Evolutionary conservation across 108 stramenopile species (phyloP), one percentile per base, ranked within the genome.

Genomic region (Cyclotella sp.): DNA sequence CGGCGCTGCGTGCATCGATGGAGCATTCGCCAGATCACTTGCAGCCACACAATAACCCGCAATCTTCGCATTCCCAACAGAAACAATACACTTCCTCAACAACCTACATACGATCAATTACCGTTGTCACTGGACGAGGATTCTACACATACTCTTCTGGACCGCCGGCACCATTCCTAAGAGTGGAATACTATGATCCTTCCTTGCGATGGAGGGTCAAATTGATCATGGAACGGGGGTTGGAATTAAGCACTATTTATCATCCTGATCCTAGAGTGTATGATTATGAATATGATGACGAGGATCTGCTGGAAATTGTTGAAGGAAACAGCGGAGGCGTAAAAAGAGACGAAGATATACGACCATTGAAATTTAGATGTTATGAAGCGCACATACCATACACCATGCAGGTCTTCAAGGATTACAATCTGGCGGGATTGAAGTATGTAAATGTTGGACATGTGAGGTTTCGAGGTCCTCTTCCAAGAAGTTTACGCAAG

Each of bases 381-480:
- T 96, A 96, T 55, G 95, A 96, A 70, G 95, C 91, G 29, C 95
- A 96, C 61, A 96, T 96, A 53, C 95, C 95, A 1, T 96, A 92
- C 78, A 93, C 93, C 0, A 96, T 96, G 92, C 95, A 96, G 61
- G 89, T 96, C 51, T 96, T 96, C 74, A 96, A 96, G 60, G 81
- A 85, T 82, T 79, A 73, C 46, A 85, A 85, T 53, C 58, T 95
- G 61, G 86, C 95, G 6, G 95, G 95, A 9, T 86, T 93, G 90
- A 77, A 87, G 11, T 96, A 92, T 68, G 77, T 93, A 42, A 90
- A 92, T 68, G 68, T 96, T 41, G 70, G 80, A 10, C 65, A 79
- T 15, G 88, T 80, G 10, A 69, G 67, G 60, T 90, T 94, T 76
- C 89, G 93, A 12, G 41, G 51, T 12, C 76, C 75, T 9, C 63